Base-by-base conservation (phyloP, 306 rosid genomes). In the Purshia tridentata region DNA sequence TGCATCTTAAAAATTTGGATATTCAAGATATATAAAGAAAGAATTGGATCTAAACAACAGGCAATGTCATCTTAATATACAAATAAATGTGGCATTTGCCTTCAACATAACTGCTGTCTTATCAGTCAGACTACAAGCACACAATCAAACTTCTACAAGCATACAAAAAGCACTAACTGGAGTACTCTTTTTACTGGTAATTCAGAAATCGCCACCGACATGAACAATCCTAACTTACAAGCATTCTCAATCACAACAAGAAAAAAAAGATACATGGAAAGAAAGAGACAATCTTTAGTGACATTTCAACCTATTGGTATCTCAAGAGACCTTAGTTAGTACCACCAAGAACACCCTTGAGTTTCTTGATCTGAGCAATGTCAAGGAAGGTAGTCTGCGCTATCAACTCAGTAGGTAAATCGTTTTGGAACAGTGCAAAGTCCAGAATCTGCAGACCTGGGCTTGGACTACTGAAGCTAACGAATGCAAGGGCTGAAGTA, bases 261-360 rank as follows among this genome's bases (percentile, higher is more conserved):
- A 69, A 69, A 70, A 67, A 40, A 66, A 81, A 70, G 15, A 16
- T 41, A 49, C 45, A 50, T 18, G 62, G 42, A 42, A 61, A 39
- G 22, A 58, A 4, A 62, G 73, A 81, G 12, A 8, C 7, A 15
- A 39, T 61, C 58, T 18, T 53, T 18, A n/a, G 58, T 15, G 20
- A 51, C 55, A 15, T 51, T 15, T 1, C 3, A 4, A 65, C 69
- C 41, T 20, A 18, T 29, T 1, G 57, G 56, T 67, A 23, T 47
- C 44, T 23, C 71, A 49, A 37, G 4, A 54, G 52, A 41, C 18
- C 63, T 40, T 37, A 90, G 75, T 82, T 82, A 29, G 79, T 79
- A 0, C 97, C 97, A 48, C 96, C 96, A 54, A 91, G 86, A 81
- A 84, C 96, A 69, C 83, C 87, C 87, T 91, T 91, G 19, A 91